Base-by-base conservation (phyloP, 352 stramenopile species). In the Phytophthora fragariae region DNA sequence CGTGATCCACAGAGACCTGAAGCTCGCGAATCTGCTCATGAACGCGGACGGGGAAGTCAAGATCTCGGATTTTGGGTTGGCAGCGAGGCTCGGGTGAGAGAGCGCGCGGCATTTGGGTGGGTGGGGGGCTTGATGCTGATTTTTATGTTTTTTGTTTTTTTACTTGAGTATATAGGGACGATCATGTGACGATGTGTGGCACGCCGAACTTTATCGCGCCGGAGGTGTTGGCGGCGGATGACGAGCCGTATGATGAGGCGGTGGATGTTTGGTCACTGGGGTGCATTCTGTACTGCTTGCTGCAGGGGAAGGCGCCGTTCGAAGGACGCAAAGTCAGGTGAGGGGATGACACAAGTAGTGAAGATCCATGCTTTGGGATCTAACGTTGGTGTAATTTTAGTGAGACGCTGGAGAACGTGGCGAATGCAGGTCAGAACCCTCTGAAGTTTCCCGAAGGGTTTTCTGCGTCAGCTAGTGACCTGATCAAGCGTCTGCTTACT, bases 141-240 rank as follows among this genome's bases (percentile, higher is more conserved):
- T 63, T 41, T 57, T 39, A 14, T 50, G 39, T 47, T 19, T 57
- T n/a, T 37, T 58, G 6, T 44, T 46, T 33, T n/a, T n/a, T n/a
- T n/a, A n/a, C n/a, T n/a, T n/a, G n/a, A n/a, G n/a, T n/a, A 8
- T 54, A 47, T 68, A 89, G 76, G 53, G 83, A 89, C 6, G 77
- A 85, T 3, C 80, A 92, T 64, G 65, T 68, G 52, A 95, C 89
- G 2, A 89, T 94, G 57, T 96, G 87, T 57, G 89, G 87, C 2
- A 96, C 89, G 53, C 89, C 89, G 3, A 96, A 96, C 59, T 96
- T 93, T 60, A 92, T 96, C 61, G 89, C 88, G 1, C 87, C 87
- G 1, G 87, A 96, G 67, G 75, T 96, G 6, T 67, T 96, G n/a
- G 57, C 59, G 31, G 70, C 74, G 7, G 65, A 76, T 27, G 70